phyloP scores from a whole-genome alignment of 805 yeast genomes.

The Saccharomycopsis oosterbeekiorum region DNA sequence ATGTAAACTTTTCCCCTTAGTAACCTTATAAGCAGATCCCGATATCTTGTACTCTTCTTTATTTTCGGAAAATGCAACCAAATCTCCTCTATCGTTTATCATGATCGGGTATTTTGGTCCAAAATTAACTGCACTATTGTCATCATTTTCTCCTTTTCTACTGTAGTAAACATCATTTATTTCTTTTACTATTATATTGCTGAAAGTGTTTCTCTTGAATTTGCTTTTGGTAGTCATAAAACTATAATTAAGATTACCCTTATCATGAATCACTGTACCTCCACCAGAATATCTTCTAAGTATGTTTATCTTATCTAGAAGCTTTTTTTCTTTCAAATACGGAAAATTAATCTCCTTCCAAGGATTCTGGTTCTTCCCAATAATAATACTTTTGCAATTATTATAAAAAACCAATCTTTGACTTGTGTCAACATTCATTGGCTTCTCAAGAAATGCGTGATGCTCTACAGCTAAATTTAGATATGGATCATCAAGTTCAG shows the following conservation, averaged over 20 bases:
- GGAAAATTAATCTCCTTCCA: constrained; percentile 75
- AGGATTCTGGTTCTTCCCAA: constrained; percentile 95
- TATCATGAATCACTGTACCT: constrained; percentile 93
- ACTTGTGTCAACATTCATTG: not conserved
- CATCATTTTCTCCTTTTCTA: constrained; percentile 1
- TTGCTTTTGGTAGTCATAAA: constrained; percentile 59
- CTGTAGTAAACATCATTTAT: constrained; percentile 23
- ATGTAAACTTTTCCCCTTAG: constrained; percentile 75
- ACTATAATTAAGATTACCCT: constrained; percentile 80
- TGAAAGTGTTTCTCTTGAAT: constrained; percentile 53
- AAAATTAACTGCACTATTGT: constrained; percentile 19
- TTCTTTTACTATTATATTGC: constrained; percentile 35
- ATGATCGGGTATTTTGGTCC: constrained; percentile 24
- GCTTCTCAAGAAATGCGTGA: constrained; percentile 37
- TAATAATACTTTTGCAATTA: constrained; percentile 78
- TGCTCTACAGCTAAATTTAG: constrained; percentile 71
- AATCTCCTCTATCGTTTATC: constrained; percentile 68
- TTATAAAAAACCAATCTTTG: constrained; percentile 59
- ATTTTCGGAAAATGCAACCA: constrained; percentile 3
- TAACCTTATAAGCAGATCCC: constrained; percentile 87
- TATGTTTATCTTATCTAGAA: constrained; percentile 42
- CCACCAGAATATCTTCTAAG: constrained; percentile 86
- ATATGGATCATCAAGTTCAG: constrained; percentile 56
- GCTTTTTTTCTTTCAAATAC: constrained; percentile 7
- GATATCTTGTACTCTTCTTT: constrained; percentile 48